These are phyloP conservation scores for Sporothrix schenckii DNA, from an alignment of 2,329 filamentous ascomycete genomes.

Conservation along the genomic window DNA sequence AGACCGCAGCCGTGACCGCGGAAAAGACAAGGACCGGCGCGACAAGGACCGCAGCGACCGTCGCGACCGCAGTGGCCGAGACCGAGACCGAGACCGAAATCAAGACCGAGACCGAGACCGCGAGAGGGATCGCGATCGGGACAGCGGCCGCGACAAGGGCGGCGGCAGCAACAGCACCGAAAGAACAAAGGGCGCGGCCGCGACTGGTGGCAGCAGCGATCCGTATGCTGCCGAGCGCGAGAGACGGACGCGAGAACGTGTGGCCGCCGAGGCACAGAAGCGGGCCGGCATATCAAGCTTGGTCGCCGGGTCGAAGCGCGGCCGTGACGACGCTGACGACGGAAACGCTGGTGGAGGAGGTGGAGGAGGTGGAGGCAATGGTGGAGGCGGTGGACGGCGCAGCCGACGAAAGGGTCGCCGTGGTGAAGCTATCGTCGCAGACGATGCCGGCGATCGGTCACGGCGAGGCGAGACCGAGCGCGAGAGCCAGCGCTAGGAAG, in stretches of 20 bases:
- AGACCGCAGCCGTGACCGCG: conserved; percentile 27
- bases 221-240: conserved; percentile 72
- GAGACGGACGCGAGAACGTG: conserved; percentile 64
- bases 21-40: conserved; percentile 32
- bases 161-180: conserved; percentile 10
- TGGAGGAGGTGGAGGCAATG: not conserved
- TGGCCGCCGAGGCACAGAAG: conserved; percentile 67
- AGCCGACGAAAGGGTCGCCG: conserved; percentile 55
- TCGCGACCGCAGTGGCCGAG: conserved; percentile 23
- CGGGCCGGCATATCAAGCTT: conserved; percentile 57
- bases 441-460: conserved; percentile 58
- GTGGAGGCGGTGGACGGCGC: conserved; percentile 37
- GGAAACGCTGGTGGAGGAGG: conserved; percentile 42
- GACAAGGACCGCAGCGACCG: conserved; percentile 24
- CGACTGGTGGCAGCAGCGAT: conserved; percentile 45
- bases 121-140: conserved; percentile 37
- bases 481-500: conserved; percentile 45
- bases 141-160: conserved; percentile 6
- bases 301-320: conserved; percentile 54
- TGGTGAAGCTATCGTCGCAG: conserved; percentile 52
- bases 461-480: conserved; percentile 60
- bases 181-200: conserved; percentile 12
- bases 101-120: conserved; percentile 41
- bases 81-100: conserved; percentile 43
- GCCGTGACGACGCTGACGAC: conserved; percentile 54